These are phyloP conservation scores for Macrotyloma uniflorum DNA, from an alignment of 306 rosid genomes.

Conservation along the genomic window DNA sequence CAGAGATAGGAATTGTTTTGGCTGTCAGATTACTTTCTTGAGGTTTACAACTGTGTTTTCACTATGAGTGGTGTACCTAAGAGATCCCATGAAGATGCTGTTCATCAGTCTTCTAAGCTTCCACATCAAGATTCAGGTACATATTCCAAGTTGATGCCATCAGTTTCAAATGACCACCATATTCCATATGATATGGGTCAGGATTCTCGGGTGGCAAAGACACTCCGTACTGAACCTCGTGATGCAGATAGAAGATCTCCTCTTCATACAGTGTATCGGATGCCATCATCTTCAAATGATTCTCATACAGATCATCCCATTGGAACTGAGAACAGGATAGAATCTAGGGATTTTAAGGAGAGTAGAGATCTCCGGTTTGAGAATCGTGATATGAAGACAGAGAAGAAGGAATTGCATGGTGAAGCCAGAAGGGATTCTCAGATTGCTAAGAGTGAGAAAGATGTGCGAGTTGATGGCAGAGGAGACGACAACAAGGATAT, in stretches of 20 bases:
- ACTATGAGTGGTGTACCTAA: conserved; percentile 79
- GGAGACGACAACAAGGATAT: conserved; percentile 70
- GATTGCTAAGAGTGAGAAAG: conserved; percentile 72
- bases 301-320: conserved; percentile 56
- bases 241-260: conserved; percentile 86
- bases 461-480: conserved; percentile 60
- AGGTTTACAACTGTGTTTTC: conserved; percentile 36
- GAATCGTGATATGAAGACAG: conserved; percentile 72
- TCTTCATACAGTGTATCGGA: conserved; percentile 60
- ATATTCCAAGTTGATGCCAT: conserved; percentile 59
- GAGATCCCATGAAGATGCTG: conserved; percentile 77
- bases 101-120: conserved; percentile 69
- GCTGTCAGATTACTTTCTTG: conserved; percentile 35
- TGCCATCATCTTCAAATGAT: conserved; percentile 67
- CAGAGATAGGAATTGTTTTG: conserved; percentile 26
- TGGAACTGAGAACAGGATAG: conserved; percentile 62
- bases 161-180: conserved; percentile 65
- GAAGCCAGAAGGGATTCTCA: conserved; percentile 77
- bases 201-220: conserved; percentile 60
- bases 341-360: conserved; percentile 71
- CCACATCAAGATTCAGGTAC: conserved; percentile 68
- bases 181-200: conserved; percentile 67
- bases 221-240: conserved; percentile 70
- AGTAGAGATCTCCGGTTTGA: conserved; percentile 69
- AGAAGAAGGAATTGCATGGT: conserved; percentile 62